Conservation (phyloP, 495 filamentous ascomycete genomes). For the Sphaerosporella brunnea region DNA sequence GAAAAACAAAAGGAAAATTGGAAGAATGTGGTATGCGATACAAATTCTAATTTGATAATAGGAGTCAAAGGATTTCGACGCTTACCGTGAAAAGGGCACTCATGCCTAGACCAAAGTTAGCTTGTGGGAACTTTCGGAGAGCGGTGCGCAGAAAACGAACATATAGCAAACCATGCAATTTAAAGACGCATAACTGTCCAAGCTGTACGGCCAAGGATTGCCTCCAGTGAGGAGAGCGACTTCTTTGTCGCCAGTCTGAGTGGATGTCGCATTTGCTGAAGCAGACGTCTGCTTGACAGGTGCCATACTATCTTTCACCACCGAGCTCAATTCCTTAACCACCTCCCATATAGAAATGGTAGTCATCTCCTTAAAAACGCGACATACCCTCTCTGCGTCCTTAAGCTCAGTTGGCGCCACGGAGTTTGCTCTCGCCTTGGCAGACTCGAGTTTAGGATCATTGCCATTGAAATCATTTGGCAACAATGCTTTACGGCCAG, state of each 20-base stretch:
- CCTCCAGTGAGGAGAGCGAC: slow-evolving; percentile 7
- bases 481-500: not conserved
- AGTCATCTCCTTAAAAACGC: slow-evolving; percentile 15
- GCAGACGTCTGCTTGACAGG: slow-evolving; percentile 1
- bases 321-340: slow-evolving; percentile 12
- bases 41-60: not conserved
- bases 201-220: slow-evolving; percentile 18
- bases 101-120: slow-evolving; percentile 17
- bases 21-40: not conserved
- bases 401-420: slow-evolving; percentile 8
- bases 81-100: slow-evolving; percentile 27
- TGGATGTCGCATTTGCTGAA: not conserved
- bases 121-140: not conserved
- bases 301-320: slow-evolving; percentile 14
- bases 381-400: slow-evolving; percentile 18
- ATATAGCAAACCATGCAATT: slow-evolving; percentile 27
- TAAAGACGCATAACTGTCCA: slow-evolving; percentile 25
- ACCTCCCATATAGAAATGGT: slow-evolving; percentile 22
- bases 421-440: slow-evolving; percentile 8
- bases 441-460: slow-evolving; percentile 15
- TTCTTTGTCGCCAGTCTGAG: slow-evolving; percentile 5
- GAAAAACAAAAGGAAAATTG: not conserved
- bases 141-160: slow-evolving; percentile 21
- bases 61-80: not conserved
- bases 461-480: slow-evolving; percentile 19